Conservation (phyloP, 2,329 filamentous ascomycete species). For the Aspergillus versicolor region DNA sequence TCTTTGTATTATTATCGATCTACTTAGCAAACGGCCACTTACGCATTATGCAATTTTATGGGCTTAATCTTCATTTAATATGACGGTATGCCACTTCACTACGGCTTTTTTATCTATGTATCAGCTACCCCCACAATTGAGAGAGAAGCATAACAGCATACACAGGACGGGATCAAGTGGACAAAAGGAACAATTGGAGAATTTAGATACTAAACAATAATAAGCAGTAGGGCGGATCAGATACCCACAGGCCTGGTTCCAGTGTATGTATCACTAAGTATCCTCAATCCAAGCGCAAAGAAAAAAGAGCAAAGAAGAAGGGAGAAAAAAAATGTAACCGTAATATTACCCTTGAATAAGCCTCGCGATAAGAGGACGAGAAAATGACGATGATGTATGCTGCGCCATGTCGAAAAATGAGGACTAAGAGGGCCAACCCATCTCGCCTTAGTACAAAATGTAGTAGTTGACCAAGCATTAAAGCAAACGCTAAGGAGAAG, state of each 20-base stretch:
- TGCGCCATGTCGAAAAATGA: neutral
- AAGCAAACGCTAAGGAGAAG: slow-evolving; percentile 8
- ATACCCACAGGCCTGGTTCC: neutral
- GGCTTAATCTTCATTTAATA: neutral
- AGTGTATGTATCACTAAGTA: neutral
- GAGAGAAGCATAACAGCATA: neutral
- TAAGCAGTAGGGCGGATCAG: neutral
- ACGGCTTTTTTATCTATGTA: too few relatives aligned
- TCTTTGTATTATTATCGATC: neutral
- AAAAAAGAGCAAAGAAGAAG: neutral
- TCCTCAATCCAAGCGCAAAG: neutral
- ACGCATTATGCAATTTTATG: neutral
- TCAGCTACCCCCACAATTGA: neutral
- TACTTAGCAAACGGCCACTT: neutral
- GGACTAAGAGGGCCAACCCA: neutral
- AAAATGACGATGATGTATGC: neutral
- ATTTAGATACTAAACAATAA: neutral
- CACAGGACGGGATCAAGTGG: neutral
- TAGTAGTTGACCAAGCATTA: neutral
- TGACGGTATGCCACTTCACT: too few relatives aligned
- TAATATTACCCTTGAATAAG: slow-evolving; percentile 19
- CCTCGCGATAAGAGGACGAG: neutral
- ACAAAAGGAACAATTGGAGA: neutral
- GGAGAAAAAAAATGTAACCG: slow-evolving; percentile 5
- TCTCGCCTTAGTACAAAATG: slow-evolving; percentile 7